Evolutionary conservation across 1,284 basidiomycete species (phyloP).

Genomic region (Cutaneotrichosporon sp.): DNA sequence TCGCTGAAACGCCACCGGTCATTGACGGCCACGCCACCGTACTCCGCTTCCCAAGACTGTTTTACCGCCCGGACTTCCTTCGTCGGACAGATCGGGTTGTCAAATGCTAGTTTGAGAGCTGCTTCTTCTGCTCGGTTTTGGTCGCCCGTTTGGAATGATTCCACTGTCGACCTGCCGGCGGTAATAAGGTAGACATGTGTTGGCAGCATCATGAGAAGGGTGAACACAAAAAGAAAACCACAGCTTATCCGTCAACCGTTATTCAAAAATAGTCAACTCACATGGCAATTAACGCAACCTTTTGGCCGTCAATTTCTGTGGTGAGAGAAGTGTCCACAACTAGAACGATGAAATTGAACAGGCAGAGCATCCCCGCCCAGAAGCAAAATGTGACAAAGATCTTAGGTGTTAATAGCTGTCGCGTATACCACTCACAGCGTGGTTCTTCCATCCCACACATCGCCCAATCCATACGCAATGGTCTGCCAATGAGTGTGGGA

Average conservation of each 20-base stretch:
- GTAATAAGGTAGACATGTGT: constrained; percentile 39
- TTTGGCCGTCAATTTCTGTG: constrained; percentile 33
- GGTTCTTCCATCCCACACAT: constrained; percentile 47
- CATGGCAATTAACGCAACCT: constrained; percentile 38
- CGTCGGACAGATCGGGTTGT: not conserved
- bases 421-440: constrained; percentile 30
- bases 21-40: constrained; percentile 35
- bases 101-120: constrained; percentile 30
- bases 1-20: constrained; percentile 41
- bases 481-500: constrained; percentile 17
- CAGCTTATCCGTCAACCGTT: constrained; percentile 23
- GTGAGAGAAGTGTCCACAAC: constrained; percentile 20
- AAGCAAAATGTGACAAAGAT: constrained; percentile 44
- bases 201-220: constrained; percentile 28
- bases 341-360: constrained; percentile 33
- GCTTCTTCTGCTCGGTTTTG: constrained; percentile 37
- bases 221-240: constrained; percentile 42
- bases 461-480: constrained; percentile 46
- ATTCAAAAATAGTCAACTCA: constrained; percentile 19
- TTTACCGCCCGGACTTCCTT: constrained; percentile 8
- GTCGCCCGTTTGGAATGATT: constrained; percentile 34
- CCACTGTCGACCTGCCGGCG: constrained; percentile 37
- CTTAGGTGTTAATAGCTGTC: constrained; percentile 13
- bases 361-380: constrained; percentile 39
- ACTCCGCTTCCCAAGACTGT: constrained; percentile 41